Evolutionary conservation across 2,329 filamentous ascomycete genomes (phyloP), one percentile per base, ranked within the genome.

Genomic region (Ophiosphaerella herpotricha): DNA sequence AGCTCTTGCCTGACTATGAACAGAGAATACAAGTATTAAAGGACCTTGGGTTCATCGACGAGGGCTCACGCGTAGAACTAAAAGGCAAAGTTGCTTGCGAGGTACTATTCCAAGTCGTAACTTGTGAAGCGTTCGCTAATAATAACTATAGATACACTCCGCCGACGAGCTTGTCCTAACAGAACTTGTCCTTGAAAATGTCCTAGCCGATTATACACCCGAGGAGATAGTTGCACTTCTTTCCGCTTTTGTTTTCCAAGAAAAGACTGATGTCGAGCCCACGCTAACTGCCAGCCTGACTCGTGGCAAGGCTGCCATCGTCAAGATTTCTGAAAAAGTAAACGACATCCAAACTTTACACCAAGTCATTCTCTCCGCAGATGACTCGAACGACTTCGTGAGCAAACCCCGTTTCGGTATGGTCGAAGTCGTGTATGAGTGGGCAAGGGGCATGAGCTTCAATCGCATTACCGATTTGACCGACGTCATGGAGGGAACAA

Each of bases 21-120:
- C 94, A 97, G 75, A 88, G 94, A 42, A 90, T 97, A 33, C 85
- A 88, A 55, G 94, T 99, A 0, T 82, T 99, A 39, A 92, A 90
- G 70, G 92, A 97, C 60, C 83, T 99, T 7, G 88, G 86, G 5
- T 99, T 99, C 71, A 89, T 99, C 60, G 94, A 99, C 65, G 86
- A 89, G 4, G 85, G 88, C 38, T 87, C 87, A 4, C 87, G 93
- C 18, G 95, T 99, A 34, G 90, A 95, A 75, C 83, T 99, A 56
- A 99, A 99, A 76, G 94, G 94, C 74, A 97, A 97, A 74, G 94
- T 99, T 18, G 94, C 94, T 4, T 99, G 94, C 76, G 94, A 99
- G 75, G 80, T 82, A 70, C 58, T 71, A 14, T 32, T 39, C 35
- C 31, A 24, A 24, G 11, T 38, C n/a, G 12, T 3, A 18, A 36